phyloP scores from a whole-genome alignment of 2,329 filamentous ascomycete genomes.

The Cercospora zeae-maydis region DNA sequence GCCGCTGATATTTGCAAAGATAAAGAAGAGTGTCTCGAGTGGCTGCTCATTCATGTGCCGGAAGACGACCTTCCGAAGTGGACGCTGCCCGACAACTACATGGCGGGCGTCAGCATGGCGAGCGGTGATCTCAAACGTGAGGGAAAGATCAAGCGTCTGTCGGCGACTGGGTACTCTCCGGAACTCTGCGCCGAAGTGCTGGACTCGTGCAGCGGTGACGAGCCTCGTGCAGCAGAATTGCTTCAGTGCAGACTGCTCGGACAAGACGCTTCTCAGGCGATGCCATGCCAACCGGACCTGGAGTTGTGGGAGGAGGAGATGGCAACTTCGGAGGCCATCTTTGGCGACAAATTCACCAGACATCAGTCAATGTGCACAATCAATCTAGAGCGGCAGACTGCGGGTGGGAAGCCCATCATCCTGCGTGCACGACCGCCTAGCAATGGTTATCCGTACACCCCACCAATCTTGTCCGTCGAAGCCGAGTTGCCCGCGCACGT shows the following conservation, averaged over 20 bases:
- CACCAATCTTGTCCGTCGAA: slow-evolving; percentile 67
- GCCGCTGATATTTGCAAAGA: slow-evolving; percentile 85
- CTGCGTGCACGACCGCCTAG: slow-evolving; percentile 69
- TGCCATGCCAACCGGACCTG: slow-evolving; percentile 36
- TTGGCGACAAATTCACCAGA: slow-evolving; percentile 64
- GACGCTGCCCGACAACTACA: slow-evolving; percentile 88
- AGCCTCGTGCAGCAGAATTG: slow-evolving; percentile 71
- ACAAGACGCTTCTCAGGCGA: slow-evolving; percentile 21
- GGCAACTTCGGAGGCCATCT: slow-evolving; percentile 78
- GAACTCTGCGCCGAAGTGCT: slow-evolving; percentile 79
- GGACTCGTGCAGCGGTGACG: slow-evolving; percentile 66
- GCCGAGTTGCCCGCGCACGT: slow-evolving; percentile 81
- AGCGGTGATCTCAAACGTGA: slow-evolving; percentile 78
- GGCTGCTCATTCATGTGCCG: slow-evolving; percentile 93
- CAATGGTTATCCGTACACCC: slow-evolving; percentile 64
- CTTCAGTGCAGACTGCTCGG: slow-evolving; percentile 67
- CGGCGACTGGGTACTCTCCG: slow-evolving; percentile 76
- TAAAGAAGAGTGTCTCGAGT: slow-evolving; percentile 87
- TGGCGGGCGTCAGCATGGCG: slow-evolving; percentile 82
- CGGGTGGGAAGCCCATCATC: slow-evolving; percentile 44
- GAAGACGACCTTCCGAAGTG: slow-evolving; percentile 93
- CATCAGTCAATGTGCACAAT: slow-evolving; percentile 63
- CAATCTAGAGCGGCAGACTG: slow-evolving; percentile 53
- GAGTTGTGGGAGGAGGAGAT: slow-evolving; percentile 83
- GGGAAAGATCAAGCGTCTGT: slow-evolving; percentile 74